Percentiles rank a stretch among this genome's conserved stretches.
These are phyloP conservation scores for Pseudopithomyces chartarum DNA, from an alignment of 2,329 filamentous ascomycete genomes.

Conservation along the genomic window DNA sequence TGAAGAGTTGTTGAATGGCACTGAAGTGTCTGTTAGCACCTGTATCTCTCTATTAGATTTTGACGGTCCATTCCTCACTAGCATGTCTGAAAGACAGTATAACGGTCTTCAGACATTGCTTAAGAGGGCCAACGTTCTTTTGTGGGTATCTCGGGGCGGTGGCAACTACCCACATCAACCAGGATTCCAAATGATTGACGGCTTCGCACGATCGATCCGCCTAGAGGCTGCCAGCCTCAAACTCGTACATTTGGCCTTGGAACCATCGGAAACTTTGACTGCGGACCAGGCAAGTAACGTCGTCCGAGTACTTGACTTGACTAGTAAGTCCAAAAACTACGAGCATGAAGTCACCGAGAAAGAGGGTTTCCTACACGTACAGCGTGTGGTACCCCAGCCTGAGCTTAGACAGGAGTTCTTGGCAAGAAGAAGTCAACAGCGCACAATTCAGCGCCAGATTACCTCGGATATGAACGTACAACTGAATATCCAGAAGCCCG, in stretches of 20 bases:
- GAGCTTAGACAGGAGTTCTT: not conserved
- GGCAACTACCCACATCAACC: not conserved
- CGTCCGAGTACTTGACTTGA: not conserved
- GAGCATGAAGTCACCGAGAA: constrained; percentile 1
- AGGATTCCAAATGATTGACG: not conserved
- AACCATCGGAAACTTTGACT: not conserved
- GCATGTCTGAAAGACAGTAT: not conserved
- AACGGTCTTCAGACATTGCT: not conserved
- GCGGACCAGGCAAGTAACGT: not conserved
- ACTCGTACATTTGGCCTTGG: not conserved
- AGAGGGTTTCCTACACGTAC: not conserved
- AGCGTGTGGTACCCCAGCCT: not conserved
- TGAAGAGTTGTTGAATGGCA: not conserved
- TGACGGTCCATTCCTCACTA: not conserved
- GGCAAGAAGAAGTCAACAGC: not conserved
- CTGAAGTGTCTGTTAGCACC: not conserved
- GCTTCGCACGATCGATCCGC: not conserved
- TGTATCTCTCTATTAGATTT: not conserved
- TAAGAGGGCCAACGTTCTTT: not conserved
- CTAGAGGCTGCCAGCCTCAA: not conserved
- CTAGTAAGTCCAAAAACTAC: not conserved
- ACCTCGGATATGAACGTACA: not conserved
- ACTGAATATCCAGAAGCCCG: not conserved
- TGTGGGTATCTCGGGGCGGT: not conserved
- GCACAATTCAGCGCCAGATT: not conserved